Conservation (phyloP, 2,329 filamentous ascomycete species). For the Alternaria atra region DNA sequence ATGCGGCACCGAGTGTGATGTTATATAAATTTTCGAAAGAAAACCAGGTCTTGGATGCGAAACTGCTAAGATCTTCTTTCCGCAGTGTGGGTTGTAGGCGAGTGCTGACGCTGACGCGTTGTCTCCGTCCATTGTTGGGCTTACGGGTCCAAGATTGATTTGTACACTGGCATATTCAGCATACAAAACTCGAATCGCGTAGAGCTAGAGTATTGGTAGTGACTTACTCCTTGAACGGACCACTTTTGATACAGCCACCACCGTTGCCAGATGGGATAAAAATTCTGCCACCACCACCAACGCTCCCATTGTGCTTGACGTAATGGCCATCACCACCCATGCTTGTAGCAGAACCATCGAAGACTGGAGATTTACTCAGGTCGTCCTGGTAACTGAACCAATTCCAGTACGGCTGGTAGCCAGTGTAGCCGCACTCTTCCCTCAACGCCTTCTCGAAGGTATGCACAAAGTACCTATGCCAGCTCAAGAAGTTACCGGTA, state of each 20-base stretch:
- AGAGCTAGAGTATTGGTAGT: not conserved
- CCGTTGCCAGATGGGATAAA: constrained; percentile 23
- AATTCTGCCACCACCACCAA: constrained; percentile 21
- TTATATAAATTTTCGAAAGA: constrained; percentile 47
- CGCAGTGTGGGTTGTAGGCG: constrained; percentile 42
- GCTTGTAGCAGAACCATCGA: constrained; percentile 43
- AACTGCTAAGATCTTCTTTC: constrained; percentile 46
- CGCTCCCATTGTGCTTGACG: constrained; percentile 17
- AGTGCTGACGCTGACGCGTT: constrained; percentile 21
- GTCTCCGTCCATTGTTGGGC: constrained; percentile 18
- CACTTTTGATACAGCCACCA: constrained; percentile 34
- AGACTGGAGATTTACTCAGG: constrained; percentile 40
- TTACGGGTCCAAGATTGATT: constrained; percentile 37
- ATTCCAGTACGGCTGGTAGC: constrained; percentile 58
- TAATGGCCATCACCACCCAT: constrained; percentile 42
- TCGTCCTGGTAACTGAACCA: constrained; percentile 48
- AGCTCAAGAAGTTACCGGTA: constrained; percentile 36
- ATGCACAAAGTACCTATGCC: constrained; percentile 51
- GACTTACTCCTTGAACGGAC: constrained; percentile 40
- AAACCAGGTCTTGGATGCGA: constrained; percentile 16
- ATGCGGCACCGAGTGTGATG: constrained; percentile 63
- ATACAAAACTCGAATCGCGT: not conserved
- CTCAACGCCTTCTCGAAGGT: constrained; percentile 49
- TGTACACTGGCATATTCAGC: constrained; percentile 11
- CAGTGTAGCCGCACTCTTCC: constrained; percentile 51